Base-by-base conservation (phyloP, 306 rosid genomes). In the Canavalia gladiata region DNA sequence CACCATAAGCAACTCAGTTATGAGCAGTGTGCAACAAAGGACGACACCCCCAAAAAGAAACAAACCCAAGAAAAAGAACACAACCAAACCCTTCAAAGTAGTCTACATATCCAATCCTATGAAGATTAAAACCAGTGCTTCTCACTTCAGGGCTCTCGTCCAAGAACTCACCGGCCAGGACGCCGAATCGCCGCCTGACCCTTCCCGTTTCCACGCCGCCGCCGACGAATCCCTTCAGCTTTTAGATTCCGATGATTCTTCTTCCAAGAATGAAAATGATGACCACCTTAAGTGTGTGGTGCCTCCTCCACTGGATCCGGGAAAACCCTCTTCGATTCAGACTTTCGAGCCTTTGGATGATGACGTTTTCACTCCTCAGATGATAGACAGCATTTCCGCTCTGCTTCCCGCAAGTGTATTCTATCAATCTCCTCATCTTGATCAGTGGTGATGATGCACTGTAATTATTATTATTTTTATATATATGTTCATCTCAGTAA, bases 71-170 rank as follows among this genome's bases (percentile, higher is more conserved):
- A 87, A 82, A 65, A 82, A 59, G 1, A 71, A 29, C 45, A 45
- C 8, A 2, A 41, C 28, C 6, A 46, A 77, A 5, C 89, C 89
- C 10, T 70, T 92, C 68, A 92, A 68, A 72, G 92, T 92, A 0
- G 97, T 92, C 0, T 90, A 92, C 84, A 92, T 92, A 75, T 90
- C 97, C 1, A 92, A 88, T 80, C 97, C 97, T 31, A 90, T 89
- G 93, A 90, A 78, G 83, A 86, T 90, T 29, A 90, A 81, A 51
- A 81, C 92, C 58, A 87, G 86, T n/a, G 92, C 93, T 8, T 77
- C 95, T 0, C 47, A 84, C 5, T 92, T 92, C 60, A 87, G 86
- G 67, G 90, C 95, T 18, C 42, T 92, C 31, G 97, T 92, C 7
- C 95, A 92, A 69, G 87, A 92, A 10, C 95, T 92, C 81, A 92